phyloP scores from a whole-genome alignment of 2,329 filamentous ascomycete genomes.

The Aureobasidium leucospermi region DNA sequence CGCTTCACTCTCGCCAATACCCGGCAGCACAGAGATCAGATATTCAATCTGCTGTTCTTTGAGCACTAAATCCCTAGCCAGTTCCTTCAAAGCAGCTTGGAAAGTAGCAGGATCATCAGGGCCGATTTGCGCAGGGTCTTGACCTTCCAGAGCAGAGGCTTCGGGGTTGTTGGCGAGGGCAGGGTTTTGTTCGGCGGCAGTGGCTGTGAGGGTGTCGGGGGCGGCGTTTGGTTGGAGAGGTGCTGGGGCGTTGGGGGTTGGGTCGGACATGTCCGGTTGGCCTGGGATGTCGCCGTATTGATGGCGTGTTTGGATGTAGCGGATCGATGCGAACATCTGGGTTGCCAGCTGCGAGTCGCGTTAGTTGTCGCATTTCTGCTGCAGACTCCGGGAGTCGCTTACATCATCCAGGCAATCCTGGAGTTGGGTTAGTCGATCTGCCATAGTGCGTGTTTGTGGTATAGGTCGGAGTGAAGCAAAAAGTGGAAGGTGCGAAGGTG shows the following conservation, averaged over 20 bases:
- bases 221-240: constrained; percentile 12
- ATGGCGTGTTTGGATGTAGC: constrained; percentile 37
- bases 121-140: constrained; percentile 38
- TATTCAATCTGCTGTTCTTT: constrained; percentile 80
- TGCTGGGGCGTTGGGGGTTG: constrained; percentile 5
- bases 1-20: constrained; percentile 68
- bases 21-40: constrained; percentile 66
- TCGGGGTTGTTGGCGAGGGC: constrained; percentile 15
- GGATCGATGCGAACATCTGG: constrained; percentile 41
- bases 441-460: constrained; percentile 41
- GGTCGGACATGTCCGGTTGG: constrained; percentile 31
- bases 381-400: constrained; percentile 18
- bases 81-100: constrained; percentile 59
- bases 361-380: constrained; percentile 11
- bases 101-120: constrained; percentile 58
- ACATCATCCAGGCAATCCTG: constrained; percentile 82
- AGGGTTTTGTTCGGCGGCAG: constrained; percentile 8
- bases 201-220: neutral
- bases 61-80: constrained; percentile 67
- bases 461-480: neutral
- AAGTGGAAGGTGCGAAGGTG: neutral
- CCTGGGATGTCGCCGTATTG: constrained; percentile 35
- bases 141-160: constrained; percentile 5
- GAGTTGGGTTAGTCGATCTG: constrained; percentile 71
- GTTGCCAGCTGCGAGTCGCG: constrained; percentile 33